phyloP scores from a whole-genome alignment of 1,284 basidiomycete genomes.

The Melampsora americana region DNA sequence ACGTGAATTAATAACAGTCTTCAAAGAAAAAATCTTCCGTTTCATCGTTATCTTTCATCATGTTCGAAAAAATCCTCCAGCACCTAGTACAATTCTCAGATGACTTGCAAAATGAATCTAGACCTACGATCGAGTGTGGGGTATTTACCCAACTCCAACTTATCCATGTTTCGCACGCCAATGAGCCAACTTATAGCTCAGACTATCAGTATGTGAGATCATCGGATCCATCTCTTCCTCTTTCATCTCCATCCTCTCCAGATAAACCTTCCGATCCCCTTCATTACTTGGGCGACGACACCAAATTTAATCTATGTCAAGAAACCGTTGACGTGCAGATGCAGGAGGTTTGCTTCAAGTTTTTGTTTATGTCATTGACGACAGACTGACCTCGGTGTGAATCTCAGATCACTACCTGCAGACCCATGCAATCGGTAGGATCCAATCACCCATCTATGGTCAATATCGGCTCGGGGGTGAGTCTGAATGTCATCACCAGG shows the following conservation, averaged over 20 bases:
- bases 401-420: no score
- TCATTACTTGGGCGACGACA: constrained; percentile 22
- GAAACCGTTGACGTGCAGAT: no score
- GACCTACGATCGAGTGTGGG: constrained; percentile 33
- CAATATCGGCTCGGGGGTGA: no score
- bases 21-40: no score
- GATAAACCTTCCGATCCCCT: constrained; percentile 17
- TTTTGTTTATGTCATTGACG: no score
- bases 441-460: no score
- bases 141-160: constrained; percentile 22
- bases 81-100: constrained; percentile 37
- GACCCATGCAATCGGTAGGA: no score
- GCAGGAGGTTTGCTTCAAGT: no score
- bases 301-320: constrained; percentile 28
- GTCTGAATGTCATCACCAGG: no score
- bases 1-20: no score
- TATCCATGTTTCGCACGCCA: constrained; percentile 30
- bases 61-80: constrained; percentile 39
- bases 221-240: constrained; percentile 36
- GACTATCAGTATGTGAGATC: no score
- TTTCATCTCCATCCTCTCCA: constrained; percentile 5
- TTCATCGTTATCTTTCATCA: background rate
- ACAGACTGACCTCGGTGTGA: no score
- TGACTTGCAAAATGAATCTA: constrained; percentile 32
- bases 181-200: constrained; percentile 26